Conservation (phyloP, 495 filamentous ascomycete species). For the Lichenothelia convexa region DNA sequence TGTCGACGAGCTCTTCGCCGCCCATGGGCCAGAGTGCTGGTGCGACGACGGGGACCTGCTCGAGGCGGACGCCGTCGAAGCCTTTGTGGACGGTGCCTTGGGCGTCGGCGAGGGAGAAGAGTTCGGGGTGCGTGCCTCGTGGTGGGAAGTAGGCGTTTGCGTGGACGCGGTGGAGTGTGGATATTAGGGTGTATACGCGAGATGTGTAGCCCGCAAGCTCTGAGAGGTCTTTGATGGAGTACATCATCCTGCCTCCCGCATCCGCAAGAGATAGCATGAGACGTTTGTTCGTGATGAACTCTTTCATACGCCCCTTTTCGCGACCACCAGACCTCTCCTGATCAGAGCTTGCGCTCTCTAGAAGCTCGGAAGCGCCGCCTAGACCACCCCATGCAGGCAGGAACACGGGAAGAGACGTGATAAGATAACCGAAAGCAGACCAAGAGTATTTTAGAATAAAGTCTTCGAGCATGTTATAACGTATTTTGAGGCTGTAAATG, state of each 20-base stretch:
- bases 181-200: constrained; percentile 86
- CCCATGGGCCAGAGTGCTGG: constrained; percentile 67
- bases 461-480: constrained; percentile 97
- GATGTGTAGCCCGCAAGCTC: constrained; percentile 92
- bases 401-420: constrained; percentile 86
- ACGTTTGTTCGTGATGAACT: constrained; percentile 98
- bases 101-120: constrained; percentile 73
- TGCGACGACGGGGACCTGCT: constrained; percentile 83
- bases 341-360: neutral
- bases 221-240: constrained; percentile 93
- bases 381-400: constrained; percentile 86
- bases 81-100: constrained; percentile 87
- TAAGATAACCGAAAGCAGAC: constrained; percentile 90
- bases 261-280: constrained; percentile 96
- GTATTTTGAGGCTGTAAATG: constrained; percentile 88
- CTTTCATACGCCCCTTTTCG: constrained; percentile 78
- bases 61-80: constrained; percentile 83
- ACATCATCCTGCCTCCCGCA: constrained; percentile 96
- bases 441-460: constrained; percentile 97
- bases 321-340: constrained; percentile 25
- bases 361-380: constrained; percentile 43
- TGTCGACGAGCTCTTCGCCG: constrained; percentile 80
- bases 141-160: constrained; percentile 65
- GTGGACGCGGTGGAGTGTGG: constrained; percentile 83
- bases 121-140: constrained; percentile 49